phyloP scores from a whole-genome alignment of 306 rosid genomes.

The Pterocarpus santalinus region DNA sequence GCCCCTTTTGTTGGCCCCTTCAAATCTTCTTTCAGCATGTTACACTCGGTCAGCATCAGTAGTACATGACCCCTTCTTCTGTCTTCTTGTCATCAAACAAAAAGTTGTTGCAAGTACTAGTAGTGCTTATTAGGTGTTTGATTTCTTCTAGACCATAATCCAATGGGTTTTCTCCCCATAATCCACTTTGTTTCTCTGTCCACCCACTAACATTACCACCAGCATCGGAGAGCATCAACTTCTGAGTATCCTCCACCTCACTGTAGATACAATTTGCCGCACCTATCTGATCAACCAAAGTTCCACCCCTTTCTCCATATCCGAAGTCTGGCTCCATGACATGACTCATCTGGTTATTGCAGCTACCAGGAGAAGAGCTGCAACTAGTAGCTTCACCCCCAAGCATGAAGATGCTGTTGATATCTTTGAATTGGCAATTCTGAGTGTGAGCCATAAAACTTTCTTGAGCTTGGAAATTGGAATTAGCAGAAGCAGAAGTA shows the following conservation, averaged over 20 bases:
- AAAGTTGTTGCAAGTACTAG: conserved; percentile 55
- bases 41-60: conserved; percentile 58
- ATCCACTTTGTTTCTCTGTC: conserved; percentile 46
- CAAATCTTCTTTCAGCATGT: conserved; percentile 48
- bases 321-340: conserved; percentile 46
- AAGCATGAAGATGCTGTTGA: conserved; percentile 44
- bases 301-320: conserved; percentile 31
- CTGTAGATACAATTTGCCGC: conserved; percentile 36
- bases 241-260: conserved; percentile 55
- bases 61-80: conserved; percentile 61
- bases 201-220: conserved; percentile 34
- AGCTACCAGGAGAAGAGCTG: conserved; percentile 75
- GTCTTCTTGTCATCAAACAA: conserved; percentile 74
- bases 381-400: conserved; percentile 69
- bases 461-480: conserved; percentile 59
- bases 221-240: conserved; percentile 46
- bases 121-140: conserved; percentile 67
- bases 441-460: conserved; percentile 49
- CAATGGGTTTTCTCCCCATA: conserved; percentile 63
- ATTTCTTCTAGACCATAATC: conserved; percentile 79
- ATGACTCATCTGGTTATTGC: conserved; percentile 45
- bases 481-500: conserved; percentile 37
- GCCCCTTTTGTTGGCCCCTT: conserved; percentile 19
- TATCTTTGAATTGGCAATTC: conserved; percentile 46
- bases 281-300: conserved; percentile 42